These are phyloP conservation scores for Mycena olivaceomarginata DNA, from an alignment of 768 basidiomycete species.

Conservation along the genomic window DNA sequence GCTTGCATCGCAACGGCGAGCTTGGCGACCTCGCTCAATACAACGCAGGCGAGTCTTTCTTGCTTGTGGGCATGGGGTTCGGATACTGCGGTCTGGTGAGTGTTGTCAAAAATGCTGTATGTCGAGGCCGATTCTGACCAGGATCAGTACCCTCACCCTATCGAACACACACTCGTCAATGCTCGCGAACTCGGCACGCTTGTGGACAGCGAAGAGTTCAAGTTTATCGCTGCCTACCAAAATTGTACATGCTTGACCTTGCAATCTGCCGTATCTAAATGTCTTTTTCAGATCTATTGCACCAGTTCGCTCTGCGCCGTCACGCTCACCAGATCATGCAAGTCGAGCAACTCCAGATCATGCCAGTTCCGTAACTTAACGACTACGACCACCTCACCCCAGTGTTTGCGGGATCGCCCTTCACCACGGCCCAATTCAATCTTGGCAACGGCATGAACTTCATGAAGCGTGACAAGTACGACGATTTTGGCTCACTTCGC, in stretches of 20 bases:
- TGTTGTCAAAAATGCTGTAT: too few relatives aligned
- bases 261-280: too few relatives aligned
- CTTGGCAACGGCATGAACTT: background rate
- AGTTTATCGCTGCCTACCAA: slow-evolving; percentile 3
- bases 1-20: slow-evolving; percentile 7
- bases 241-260: too few relatives aligned
- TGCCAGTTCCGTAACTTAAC: too few relatives aligned
- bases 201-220: background rate
- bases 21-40: background rate
- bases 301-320: background rate
- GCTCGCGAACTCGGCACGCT: background rate
- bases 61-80: slow-evolving; percentile 4
- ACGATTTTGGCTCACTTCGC: background rate
- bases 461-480: background rate
- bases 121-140: too few relatives aligned
- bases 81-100: background rate
- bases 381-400: background rate
- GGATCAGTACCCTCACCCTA: background rate
- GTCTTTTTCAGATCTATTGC: slow-evolving; percentile 3
- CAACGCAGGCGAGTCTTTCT: background rate
- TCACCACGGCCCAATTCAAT: slow-evolving; percentile 5
- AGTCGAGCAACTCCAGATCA: background rate
- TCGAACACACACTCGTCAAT: background rate
- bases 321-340: background rate
- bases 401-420: background rate